Base-by-base conservation (phyloP, 1,139 yeast species). In the Geotrichum siamense region DNA sequence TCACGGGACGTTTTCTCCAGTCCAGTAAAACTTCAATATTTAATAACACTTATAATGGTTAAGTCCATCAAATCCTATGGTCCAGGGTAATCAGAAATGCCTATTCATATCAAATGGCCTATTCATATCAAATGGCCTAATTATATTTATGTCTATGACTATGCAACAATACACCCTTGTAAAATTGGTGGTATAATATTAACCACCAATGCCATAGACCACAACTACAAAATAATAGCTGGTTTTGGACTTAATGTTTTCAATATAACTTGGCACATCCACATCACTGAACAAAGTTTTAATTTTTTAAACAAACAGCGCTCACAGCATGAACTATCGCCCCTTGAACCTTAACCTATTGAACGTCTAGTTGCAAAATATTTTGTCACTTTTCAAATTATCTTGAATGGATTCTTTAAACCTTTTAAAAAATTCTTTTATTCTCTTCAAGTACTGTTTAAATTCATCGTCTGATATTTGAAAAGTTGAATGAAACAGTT, bases 111-210 rank as follows among this genome's bases (percentile, higher is more conserved):
- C n/a, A n/a, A n/a, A n/a, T n/a, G n/a, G n/a, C n/a, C n/a, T n/a
- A n/a, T n/a, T n/a, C n/a, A n/a, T n/a, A 74, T 93, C 51, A 93
- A 93, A 60, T 93, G 99, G 99, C 99, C 99, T 5, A 93, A 93
- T 60, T 98, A 93, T 62, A 69, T 91, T n/a, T 93, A 85, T 59
- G 76, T 82, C 4, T 62, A 79, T 54, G 78, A 76, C 49, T 91
- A 94, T 0, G 57, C 61, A n/a, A 48, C 45, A 8, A 43, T 15
- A 68, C 69, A 44, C 70, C 83, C 76, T 60, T 76, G 78, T 29
- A 91, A 91, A 59, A 74, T 89, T 3, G 79, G 91, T 1, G 99
- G 99, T 0, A 75, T 89, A 5, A 61, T 91, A 35, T 85, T 89
- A 31, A 89, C 85, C 60, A 82, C 93, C 2, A 85, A 82, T 54